Base-by-base conservation (phyloP, 2,329 filamentous ascomycete species). In the Colletotrichum graminicola region DNA sequence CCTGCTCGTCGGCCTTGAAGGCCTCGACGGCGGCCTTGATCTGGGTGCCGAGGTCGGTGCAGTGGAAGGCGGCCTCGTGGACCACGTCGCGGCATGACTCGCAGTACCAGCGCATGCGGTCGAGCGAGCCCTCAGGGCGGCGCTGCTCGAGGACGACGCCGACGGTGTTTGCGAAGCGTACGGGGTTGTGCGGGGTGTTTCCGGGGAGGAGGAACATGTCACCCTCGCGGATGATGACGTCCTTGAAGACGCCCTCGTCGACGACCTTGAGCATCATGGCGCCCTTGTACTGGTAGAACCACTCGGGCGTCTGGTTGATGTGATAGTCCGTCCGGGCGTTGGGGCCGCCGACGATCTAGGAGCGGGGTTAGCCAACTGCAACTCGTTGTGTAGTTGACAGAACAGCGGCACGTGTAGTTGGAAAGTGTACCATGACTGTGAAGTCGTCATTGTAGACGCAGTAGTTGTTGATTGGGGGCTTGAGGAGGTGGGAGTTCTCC, bases 261-360 rank as follows among this genome's bases (percentile, higher is more conserved):
- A 98, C 93, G 21, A 96, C 93, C 80, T 97, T 97, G 76, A 99
- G 92, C 69, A 96, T 87, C 95, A 98, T 98, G 75, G 92, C 91
- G 75, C 96, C 96, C 77, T 91, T 91, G 88, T 97, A 91, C 83
- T 98, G 95, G 87, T 96, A 98, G 90, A 98, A 99, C 92, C 95
- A 98, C 82, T 98, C 96, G 16, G 96, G 91, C 0, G 95, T 98
- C 77, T 91, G 86, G 87, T 98, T 98, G 88, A 98, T 95, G 87
- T 98, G 96, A 86, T 98, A 99, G 86, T 98, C 96, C 67, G 95
- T 98, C 74, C 96, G 91, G 73, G 94, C 94, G 82, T 98, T 98
- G 78, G 96, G 96, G 16, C 96, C 96, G 79, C 96, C 96, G 73
- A 99, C 95, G 77, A 97, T 94, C 92, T 91, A 74, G 21, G 74